phyloP scores from a whole-genome alignment of 2,329 filamentous ascomycete genomes.

The Fusarium robinianum region DNA sequence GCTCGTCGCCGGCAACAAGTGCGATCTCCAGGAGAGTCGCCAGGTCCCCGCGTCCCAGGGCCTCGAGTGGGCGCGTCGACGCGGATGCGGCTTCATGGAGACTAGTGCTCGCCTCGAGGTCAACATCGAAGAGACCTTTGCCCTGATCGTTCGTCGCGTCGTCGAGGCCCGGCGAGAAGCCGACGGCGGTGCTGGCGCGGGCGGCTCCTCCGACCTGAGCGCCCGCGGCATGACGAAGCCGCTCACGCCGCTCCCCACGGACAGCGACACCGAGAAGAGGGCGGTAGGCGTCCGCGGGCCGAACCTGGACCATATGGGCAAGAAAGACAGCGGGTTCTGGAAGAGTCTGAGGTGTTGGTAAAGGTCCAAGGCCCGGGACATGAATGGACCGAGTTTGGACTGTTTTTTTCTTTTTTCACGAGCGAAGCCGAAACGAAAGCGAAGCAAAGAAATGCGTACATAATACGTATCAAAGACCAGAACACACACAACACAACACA shows the following conservation, averaged over 20 bases:
- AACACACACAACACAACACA: too few relatives aligned
- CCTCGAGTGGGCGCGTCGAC: constrained; percentile 74
- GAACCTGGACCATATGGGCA: constrained; percentile 48
- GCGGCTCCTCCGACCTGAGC: constrained; percentile 49
- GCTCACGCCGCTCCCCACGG: constrained; percentile 55
- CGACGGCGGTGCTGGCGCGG: constrained; percentile 51
- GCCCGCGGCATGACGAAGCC: constrained; percentile 62
- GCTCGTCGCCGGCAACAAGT: constrained; percentile 86
- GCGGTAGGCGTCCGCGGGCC: constrained; percentile 51
- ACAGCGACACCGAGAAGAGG: constrained; percentile 50
- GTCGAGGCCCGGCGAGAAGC: constrained; percentile 60
- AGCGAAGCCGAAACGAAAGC: too few relatives aligned
- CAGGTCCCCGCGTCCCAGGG: constrained; percentile 72
- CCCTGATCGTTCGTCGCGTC: constrained; percentile 66
- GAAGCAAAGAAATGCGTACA: too few relatives aligned
- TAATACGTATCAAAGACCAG: too few relatives aligned
- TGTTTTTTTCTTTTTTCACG: too few relatives aligned
- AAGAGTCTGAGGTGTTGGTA: constrained; percentile 61
- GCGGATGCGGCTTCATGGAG: constrained; percentile 86
- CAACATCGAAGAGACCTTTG: constrained; percentile 89
- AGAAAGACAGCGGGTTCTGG: constrained; percentile 56
- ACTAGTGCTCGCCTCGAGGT: constrained; percentile 82
- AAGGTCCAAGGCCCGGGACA: constrained; percentile 20
- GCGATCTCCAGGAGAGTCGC: constrained; percentile 73
- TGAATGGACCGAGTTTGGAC: too few relatives aligned